phyloP scores from a whole-genome alignment of 2,329 filamentous ascomycete genomes.

The Paecilomyces sp. region DNA sequence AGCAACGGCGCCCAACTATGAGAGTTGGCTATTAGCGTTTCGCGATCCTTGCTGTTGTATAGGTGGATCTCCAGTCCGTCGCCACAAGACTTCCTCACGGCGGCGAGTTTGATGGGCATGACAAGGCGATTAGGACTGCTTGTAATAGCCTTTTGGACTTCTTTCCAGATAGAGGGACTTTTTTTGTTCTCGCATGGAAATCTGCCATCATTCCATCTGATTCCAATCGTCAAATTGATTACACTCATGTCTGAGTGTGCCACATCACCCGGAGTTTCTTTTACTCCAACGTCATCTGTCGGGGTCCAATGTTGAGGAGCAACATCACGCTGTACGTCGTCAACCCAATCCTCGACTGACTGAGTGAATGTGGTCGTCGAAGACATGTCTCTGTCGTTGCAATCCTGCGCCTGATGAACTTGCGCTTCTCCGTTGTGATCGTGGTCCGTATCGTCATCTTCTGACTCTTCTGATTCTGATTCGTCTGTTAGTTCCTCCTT shows the following conservation, averaged over 20 bases:
- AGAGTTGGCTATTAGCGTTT: not conserved
- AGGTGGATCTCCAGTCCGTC: not conserved
- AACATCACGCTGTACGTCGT: not conserved
- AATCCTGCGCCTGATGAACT: not conserved
- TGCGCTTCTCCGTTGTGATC: not conserved
- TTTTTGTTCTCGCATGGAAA: not conserved
- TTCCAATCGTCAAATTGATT: not conserved
- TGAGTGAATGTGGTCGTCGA: not conserved
- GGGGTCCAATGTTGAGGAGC: too few relatives aligned
- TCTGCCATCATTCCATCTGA: not conserved
- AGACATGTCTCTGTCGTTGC: not conserved
- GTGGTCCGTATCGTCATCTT: not conserved
- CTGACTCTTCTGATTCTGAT: not conserved
- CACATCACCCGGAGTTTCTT: not conserved
- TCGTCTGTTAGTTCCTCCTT: not conserved
- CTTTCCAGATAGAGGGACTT: not conserved
- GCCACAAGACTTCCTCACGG: not conserved
- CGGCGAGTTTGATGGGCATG: not conserved
- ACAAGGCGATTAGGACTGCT: not conserved
- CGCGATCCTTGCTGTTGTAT: not conserved
- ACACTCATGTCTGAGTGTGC: not conserved
- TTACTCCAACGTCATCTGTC: not conserved
- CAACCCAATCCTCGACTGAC: not conserved
- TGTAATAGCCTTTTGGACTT: not conserved
- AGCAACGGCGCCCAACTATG: not conserved